Evolutionary conservation across 139 green algal genomes (phyloP), one percentile per base, ranked within the genome.

Genomic region (Chlamydomonas sp.): DNA sequence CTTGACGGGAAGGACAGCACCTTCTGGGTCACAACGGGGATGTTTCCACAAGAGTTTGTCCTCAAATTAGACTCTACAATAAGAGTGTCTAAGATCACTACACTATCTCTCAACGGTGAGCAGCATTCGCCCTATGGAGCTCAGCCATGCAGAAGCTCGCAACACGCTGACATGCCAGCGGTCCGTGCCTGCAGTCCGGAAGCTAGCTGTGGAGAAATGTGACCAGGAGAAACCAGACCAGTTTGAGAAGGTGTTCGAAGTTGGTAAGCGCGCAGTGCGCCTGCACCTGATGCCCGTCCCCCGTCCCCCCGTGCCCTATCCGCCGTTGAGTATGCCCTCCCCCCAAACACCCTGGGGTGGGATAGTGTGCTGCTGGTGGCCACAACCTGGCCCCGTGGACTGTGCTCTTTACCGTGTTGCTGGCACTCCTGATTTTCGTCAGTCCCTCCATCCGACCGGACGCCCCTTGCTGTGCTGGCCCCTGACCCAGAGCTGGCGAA

Each of bases 11-110:
- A 92, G 49, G 91, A 94, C 71, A 82, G 63, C 82, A 94, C 80
- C 4, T 95, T 94, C 90, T 95, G 93, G 93, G 88, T 94, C 17
- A 94, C 93, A 4, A 94, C 91, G 1, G 93, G 93, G 60, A 90
- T 92, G 74, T 95, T 93, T 61, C 93, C 91, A 0, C 91, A 94
- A 67, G 93, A 95, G 81, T 89, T 95, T 75, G 91, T 95, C 15
- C 60, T 95, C 0, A 71, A 66, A 3, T 76, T 95, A 7, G 74
- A 90, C 0, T 76, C 67, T 0, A 58, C 59, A 14, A 89, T 90
- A 18, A 58, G 85, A 1, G 82, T 94, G 0, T 91, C 89, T 12
- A 90, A 92, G 49, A 93, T 95, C 64, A 92, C 80, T 15, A 91
- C 85, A 18, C 77, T 93, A 20, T 93, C 89, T 1, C 64, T 90